Conservation (phyloP, 164 flowering plant genomes). For the Protea cynaroides region DNA sequence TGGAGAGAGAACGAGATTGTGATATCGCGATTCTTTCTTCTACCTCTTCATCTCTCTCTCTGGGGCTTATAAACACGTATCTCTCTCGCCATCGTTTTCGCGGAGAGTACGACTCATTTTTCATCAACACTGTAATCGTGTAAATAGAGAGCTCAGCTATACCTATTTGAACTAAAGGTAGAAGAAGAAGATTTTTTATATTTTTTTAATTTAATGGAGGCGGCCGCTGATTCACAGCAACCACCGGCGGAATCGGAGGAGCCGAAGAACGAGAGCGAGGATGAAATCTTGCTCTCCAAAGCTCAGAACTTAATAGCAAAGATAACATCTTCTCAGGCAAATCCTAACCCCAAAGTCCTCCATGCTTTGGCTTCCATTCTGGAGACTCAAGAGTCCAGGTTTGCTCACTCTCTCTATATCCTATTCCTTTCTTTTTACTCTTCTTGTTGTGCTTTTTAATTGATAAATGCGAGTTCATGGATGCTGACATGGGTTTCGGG, state of each 20-base stretch:
- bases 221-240: slow-evolving; percentile 7
- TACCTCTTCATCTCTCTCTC: too few species aligned
- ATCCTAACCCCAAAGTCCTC: slow-evolving; percentile 61
- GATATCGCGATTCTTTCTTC: too few species aligned
- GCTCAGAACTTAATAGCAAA: slow-evolving; percentile 45
- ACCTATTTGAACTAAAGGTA: too few species aligned
- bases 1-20: too few species aligned
- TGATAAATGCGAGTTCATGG: neutral
- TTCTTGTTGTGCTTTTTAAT: neutral
- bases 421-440: neutral
- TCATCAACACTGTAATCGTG: too few species aligned
- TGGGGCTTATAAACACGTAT: too few species aligned
- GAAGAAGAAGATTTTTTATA: too few species aligned
- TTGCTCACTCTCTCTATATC: neutral
- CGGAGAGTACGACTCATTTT: too few species aligned
- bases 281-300: slow-evolving; percentile 26
- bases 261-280: slow-evolving; percentile 16
- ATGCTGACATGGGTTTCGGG: neutral
- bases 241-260: slow-evolving; percentile 15
- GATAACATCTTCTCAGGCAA: slow-evolving; percentile 39
- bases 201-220: slow-evolving; percentile 4
- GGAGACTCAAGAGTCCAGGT: slow-evolving; percentile 80
- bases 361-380: slow-evolving; percentile 82
- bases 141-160: too few species aligned
- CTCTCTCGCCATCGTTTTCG: too few species aligned